Conservation (phyloP, 2,329 filamentous ascomycete species). For the Colletotrichum sidae region DNA sequence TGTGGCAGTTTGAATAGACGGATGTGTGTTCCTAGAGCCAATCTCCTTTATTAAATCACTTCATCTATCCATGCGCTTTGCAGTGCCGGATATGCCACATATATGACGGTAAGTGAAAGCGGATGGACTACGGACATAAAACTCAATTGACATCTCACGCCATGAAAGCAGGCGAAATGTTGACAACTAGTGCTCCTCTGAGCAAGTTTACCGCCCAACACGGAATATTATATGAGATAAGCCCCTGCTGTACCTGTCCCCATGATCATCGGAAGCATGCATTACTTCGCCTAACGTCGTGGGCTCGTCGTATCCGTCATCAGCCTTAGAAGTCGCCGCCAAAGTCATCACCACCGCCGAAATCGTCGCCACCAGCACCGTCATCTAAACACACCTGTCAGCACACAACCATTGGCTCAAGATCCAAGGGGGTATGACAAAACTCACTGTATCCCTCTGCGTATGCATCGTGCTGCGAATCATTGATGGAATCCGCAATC, state of each 20-base stretch:
- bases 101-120: not conserved
- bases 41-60: slow-evolving; percentile 20
- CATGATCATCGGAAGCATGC: not conserved
- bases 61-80: not conserved
- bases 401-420: not conserved
- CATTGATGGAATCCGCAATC: slow-evolving; percentile 75
- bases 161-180: too few species aligned
- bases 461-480: slow-evolving; percentile 69
- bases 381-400: slow-evolving; percentile 38
- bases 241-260: too few species aligned
- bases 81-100: not conserved
- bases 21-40: not conserved
- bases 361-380: slow-evolving; percentile 34
- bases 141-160: too few species aligned
- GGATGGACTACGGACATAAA: too few species aligned
- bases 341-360: slow-evolving; percentile 42
- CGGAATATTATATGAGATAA: too few species aligned
- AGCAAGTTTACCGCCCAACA: too few species aligned
- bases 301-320: too few species aligned
- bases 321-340: slow-evolving; percentile 52
- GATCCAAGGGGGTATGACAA: too few species aligned
- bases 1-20: not conserved
- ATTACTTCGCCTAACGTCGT: not conserved
- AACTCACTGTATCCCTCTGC: slow-evolving; percentile 56
- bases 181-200: too few species aligned